phyloP scores from a whole-genome alignment of 345 rosid species.

The Corchorus capsularis region DNA sequence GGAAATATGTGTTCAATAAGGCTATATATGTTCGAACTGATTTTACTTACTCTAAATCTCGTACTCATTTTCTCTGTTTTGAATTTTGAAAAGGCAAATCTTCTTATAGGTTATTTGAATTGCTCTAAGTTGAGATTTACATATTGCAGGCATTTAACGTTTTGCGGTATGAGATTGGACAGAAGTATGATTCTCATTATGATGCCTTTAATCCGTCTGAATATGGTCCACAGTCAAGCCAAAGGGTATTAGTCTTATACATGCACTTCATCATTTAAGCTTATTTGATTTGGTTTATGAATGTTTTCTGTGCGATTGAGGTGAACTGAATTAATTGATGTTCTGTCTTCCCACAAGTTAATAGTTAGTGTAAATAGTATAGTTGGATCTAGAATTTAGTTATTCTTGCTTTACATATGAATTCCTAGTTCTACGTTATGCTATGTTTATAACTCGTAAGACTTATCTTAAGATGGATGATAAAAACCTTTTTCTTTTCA shows the following conservation, averaged over 20 bases:
- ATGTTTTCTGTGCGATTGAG: constrained; percentile 6
- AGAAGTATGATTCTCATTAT: constrained; percentile 87
- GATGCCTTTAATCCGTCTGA: constrained; percentile 82
- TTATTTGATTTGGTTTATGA: background rate
- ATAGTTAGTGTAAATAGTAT: background rate
- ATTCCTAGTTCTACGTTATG: background rate
- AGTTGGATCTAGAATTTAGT: background rate
- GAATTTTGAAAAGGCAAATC: constrained; percentile 5
- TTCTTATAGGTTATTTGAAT: constrained; percentile 16
- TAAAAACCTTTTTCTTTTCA: background rate
- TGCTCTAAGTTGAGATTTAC: constrained; percentile 21
- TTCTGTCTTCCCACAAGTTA: background rate
- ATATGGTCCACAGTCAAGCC: constrained; percentile 79
- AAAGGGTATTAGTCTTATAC: constrained; percentile 54
- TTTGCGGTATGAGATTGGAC: constrained; percentile 80
- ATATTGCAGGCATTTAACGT: constrained; percentile 81
- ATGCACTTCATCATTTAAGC: background rate
- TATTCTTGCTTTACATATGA: background rate
- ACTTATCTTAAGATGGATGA: background rate
- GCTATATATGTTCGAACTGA: background rate
- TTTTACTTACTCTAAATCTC: too few species aligned
- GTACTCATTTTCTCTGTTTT: background rate
- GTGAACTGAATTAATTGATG: background rate
- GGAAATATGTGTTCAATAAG: background rate
- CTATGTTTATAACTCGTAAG: background rate